These are phyloP conservation scores for Aspergillus sclerotiicarbonarius DNA, from an alignment of 495 filamentous ascomycete genomes.

Conservation along the genomic window DNA sequence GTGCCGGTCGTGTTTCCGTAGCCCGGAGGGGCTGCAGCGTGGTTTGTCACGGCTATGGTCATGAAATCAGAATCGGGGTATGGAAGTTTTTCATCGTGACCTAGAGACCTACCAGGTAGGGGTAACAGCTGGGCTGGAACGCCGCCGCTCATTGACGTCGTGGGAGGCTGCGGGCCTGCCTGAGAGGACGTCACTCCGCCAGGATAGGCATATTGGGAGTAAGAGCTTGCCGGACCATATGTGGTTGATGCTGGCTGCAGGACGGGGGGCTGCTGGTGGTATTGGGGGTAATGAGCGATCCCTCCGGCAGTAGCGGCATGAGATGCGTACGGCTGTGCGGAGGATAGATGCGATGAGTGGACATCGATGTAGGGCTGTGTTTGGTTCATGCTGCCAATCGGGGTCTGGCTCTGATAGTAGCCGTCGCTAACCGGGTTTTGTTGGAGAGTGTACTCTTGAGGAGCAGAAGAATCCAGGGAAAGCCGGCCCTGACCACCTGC, in stretches of 20 bases:
- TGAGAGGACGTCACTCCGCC: slow-evolving; percentile 76
- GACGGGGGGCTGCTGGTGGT: slow-evolving; percentile 74
- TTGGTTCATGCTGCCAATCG: slow-evolving; percentile 80
- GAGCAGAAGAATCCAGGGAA: slow-evolving; percentile 36
- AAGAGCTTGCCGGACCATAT: slow-evolving; percentile 64
- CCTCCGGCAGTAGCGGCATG: slow-evolving; percentile 77
- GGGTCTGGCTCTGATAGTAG: slow-evolving; percentile 38
- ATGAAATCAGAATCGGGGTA: background rate
- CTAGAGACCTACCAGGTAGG: slow-evolving; percentile 56
- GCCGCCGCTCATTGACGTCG: slow-evolving; percentile 62
- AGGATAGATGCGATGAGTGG: slow-evolving; percentile 75
- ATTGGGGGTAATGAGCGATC: slow-evolving; percentile 67
- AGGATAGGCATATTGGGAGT: slow-evolving; percentile 70
- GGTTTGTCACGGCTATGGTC: slow-evolving; percentile 38
- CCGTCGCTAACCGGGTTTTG: slow-evolving; percentile 31
- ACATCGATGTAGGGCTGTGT: slow-evolving; percentile 80
- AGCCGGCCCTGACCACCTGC: slow-evolving; percentile 36
- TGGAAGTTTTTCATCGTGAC: background rate
- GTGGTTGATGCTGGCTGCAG: slow-evolving; percentile 75
- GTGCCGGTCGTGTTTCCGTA: slow-evolving; percentile 51
- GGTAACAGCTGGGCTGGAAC: slow-evolving; percentile 61
- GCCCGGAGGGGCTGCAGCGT: slow-evolving; percentile 41
- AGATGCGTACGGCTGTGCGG: slow-evolving; percentile 73
- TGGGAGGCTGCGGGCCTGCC: slow-evolving; percentile 62
- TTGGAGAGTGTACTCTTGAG: slow-evolving; percentile 33